Percentiles rank a stretch among this genome's conserved stretches.
Evolutionary conservation across 352 stramenopile genomes (phyloP).

Genomic region (Saprolegnia parasitica): DNA sequence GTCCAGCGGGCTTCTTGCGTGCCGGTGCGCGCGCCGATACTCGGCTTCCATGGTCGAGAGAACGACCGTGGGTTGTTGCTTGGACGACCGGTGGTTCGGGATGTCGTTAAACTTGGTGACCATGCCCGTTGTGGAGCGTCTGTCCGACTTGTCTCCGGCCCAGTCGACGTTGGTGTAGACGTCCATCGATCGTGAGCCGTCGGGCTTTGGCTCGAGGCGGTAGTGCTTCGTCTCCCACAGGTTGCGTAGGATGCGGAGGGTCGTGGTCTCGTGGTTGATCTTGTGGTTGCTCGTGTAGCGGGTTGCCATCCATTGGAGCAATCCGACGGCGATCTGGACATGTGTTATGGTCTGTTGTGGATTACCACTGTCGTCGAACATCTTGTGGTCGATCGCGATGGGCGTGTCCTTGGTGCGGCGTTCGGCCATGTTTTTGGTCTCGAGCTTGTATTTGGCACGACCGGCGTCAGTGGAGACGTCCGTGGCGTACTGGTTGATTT

Average conservation of each 20-base stretch:
- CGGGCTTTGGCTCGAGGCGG: background rate
- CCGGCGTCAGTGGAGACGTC: too few relatives aligned
- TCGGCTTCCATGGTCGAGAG: conserved; percentile 30
- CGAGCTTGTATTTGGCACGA: too few relatives aligned
- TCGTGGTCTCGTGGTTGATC: conserved; percentile 1
- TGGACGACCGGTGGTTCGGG: conserved; percentile 1
- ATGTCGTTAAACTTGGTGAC: conserved; percentile 9
- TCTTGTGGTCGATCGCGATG: too few relatives aligned
- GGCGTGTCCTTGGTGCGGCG: too few relatives aligned
- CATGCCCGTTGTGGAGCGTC: conserved; percentile 21
- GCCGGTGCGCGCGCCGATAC: conserved; percentile 14
- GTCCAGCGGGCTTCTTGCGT: conserved; percentile 12
- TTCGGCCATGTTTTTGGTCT: too few relatives aligned
- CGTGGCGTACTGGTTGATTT: too few relatives aligned
- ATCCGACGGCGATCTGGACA: too few relatives aligned
- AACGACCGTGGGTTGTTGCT: conserved; percentile 21
- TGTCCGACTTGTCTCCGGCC: conserved; percentile 21
- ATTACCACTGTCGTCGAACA: too few relatives aligned
- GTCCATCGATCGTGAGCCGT: background rate
- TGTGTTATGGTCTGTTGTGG: too few relatives aligned
- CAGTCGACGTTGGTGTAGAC: conserved; percentile 22
- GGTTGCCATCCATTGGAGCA: too few relatives aligned
- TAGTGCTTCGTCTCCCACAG: background rate
- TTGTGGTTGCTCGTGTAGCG: too few relatives aligned
- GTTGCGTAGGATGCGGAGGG: background rate